These are phyloP conservation scores for Lactuca saligna DNA, from an alignment of 129 eudicot species.

Conservation along the genomic window DNA sequence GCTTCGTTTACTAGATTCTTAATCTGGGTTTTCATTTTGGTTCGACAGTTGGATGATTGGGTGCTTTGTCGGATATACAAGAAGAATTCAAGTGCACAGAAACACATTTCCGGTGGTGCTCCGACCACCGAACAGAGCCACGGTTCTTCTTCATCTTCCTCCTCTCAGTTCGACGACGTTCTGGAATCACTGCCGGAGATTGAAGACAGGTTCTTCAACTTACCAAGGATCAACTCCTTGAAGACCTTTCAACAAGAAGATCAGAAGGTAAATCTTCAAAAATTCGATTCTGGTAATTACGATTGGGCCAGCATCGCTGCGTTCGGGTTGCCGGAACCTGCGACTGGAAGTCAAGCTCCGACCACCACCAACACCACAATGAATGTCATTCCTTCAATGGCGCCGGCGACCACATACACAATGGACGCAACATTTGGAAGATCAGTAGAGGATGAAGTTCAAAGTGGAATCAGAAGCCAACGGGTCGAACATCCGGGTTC, in stretches of 20 bases:
- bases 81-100: slow-evolving; percentile 76
- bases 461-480: slow-evolving; percentile 61
- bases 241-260: slow-evolving; percentile 46
- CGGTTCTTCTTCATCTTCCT: slow-evolving; percentile 65
- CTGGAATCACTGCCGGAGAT: slow-evolving; percentile 69
- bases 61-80: slow-evolving; percentile 92
- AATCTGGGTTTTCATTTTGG: background rate
- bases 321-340: slow-evolving; percentile 61
- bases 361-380: slow-evolving; percentile 8
- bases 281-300: slow-evolving; percentile 58
- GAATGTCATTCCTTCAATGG: slow-evolving; percentile 44
- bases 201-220: slow-evolving; percentile 48
- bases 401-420: slow-evolving; percentile 36
- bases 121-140: slow-evolving; percentile 66
- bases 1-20: background rate
- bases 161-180: slow-evolving; percentile 80
- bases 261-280: slow-evolving; percentile 53
- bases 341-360: slow-evolving; percentile 29
- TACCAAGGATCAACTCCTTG: slow-evolving; percentile 57
- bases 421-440: slow-evolving; percentile 43
- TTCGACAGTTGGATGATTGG: slow-evolving; percentile 87
- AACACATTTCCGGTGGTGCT: slow-evolving; percentile 27
- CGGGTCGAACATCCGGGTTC: slow-evolving; percentile 46
- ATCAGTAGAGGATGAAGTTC: slow-evolving; percentile 61
- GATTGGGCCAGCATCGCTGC: slow-evolving; percentile 81